Percentiles rank a stretch among this genome's conserved stretches.
Evolutionary conservation across 2,329 filamentous ascomycete species (phyloP).

Genomic region (Pseudogymnoascus destructans): DNA sequence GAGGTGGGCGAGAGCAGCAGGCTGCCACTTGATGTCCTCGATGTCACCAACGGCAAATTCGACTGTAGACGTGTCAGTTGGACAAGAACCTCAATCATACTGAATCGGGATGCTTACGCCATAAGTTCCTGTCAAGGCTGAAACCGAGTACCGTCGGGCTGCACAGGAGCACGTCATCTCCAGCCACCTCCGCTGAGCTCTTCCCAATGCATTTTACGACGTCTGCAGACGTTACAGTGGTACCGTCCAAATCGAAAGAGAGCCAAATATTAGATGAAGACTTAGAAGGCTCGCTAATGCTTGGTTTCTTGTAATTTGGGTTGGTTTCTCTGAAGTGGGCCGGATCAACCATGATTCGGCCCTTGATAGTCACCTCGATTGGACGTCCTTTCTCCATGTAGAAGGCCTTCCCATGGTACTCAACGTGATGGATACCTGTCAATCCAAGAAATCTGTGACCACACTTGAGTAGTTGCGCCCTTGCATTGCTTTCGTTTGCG

Average conservation of each 20-base stretch:
- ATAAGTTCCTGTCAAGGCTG: conserved; percentile 18
- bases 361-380: conserved; percentile 17
- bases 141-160: conserved; percentile 18
- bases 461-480: conserved; percentile 20
- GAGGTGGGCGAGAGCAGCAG: conserved; percentile 16
- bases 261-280: background rate
- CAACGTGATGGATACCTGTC: conserved; percentile 20
- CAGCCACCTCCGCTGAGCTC: conserved; percentile 12
- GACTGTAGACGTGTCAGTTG: conserved; percentile 11
- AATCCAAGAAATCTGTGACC: conserved; percentile 23
- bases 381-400: conserved; percentile 21
- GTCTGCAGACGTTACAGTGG: conserved; percentile 2
- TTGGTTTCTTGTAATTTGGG: conserved; percentile 19
- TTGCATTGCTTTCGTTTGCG: conserved; percentile 16
- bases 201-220: conserved; percentile 11
- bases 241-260: background rate
- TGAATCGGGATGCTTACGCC: conserved; percentile 13
- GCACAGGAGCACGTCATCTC: conserved; percentile 19
- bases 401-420: conserved; percentile 27
- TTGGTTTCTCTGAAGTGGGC: conserved; percentile 21
- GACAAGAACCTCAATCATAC: background rate
- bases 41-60: conserved; percentile 18
- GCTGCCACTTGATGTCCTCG: conserved; percentile 19
- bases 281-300: conserved; percentile 7
- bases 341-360: conserved; percentile 23